These are phyloP conservation scores for Candida chilensis DNA, from an alignment of 805 yeast genomes.

Conservation along the genomic window DNA sequence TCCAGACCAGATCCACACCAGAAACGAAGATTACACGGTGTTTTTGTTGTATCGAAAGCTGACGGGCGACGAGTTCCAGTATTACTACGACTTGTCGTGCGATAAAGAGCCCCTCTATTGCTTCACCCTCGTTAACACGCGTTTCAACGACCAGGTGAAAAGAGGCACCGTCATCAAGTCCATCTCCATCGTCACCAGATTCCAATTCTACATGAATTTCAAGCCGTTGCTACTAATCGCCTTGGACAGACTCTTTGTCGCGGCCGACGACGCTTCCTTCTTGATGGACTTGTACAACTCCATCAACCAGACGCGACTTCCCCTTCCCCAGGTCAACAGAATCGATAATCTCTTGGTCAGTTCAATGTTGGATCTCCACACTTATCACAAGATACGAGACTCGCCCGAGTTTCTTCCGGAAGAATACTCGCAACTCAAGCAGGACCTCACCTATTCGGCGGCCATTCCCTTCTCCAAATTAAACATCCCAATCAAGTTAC, in stretches of 20 bases:
- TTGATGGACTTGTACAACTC: constrained; percentile 7
- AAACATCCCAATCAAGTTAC: constrained; percentile 32
- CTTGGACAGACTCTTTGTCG: constrained; percentile 34
- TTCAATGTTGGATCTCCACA: constrained; percentile 30
- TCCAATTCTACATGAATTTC: constrained; percentile 44
- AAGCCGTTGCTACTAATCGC: constrained; percentile 49
- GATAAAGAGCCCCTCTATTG: constrained; percentile 39
- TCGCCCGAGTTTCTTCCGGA: too few relatives aligned
- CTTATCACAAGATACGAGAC: too few relatives aligned
- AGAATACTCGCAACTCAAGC: too few relatives aligned
- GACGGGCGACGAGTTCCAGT: constrained; percentile 27
- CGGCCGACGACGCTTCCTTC: constrained; percentile 5
- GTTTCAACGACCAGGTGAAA: constrained; percentile 26
- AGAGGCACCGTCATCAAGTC: constrained; percentile 57
- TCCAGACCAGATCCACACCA: constrained; percentile 50
- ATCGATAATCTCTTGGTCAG: constrained; percentile 28
- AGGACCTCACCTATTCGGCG: constrained; percentile 32
- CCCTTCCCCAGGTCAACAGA: constrained; percentile 32
- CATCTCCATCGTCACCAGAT: constrained; percentile 46
- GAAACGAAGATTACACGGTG: constrained; percentile 49
- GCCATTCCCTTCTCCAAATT: constrained; percentile 21
- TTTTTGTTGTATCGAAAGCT: constrained; percentile 41
- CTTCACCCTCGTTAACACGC: constrained; percentile 46
- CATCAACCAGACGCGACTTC: constrained; percentile 16
- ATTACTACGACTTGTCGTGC: constrained; percentile 18